phyloP scores from a whole-genome alignment of 176 grass and related monocot genomes.

The Canna indica region DNA sequence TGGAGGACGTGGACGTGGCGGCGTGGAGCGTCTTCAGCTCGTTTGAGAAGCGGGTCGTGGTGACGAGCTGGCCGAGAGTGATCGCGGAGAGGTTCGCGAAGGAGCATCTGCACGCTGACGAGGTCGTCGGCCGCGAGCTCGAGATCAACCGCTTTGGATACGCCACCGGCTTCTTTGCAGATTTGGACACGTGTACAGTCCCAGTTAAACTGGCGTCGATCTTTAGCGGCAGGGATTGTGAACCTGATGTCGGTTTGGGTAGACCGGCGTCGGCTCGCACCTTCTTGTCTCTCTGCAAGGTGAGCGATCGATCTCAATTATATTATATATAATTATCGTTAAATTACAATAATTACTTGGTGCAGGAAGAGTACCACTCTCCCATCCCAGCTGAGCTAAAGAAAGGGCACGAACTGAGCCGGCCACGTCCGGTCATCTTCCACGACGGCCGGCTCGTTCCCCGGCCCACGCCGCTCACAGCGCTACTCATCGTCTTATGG shows the following conservation, averaged over 20 bases:
- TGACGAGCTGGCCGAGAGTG: conserved; percentile 50
- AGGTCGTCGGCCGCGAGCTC: conserved; percentile 54
- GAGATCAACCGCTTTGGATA: conserved; percentile 37
- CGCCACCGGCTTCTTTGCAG: conserved; percentile 26
- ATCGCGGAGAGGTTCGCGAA: conserved; percentile 66
- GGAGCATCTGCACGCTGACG: conserved; percentile 75
- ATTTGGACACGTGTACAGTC: background rate
- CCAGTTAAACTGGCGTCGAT: conserved; percentile 17
- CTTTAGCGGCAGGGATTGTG: conserved; percentile 20
- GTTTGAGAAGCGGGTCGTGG: conserved; percentile 37
- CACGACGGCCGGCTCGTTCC: conserved; percentile 70
- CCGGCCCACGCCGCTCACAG: conserved; percentile 59
- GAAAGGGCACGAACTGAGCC: conserved; percentile 2
- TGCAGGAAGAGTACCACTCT: conserved; percentile 43
- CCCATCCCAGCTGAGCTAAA: conserved; percentile 28
- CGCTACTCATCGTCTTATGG: conserved; percentile 70
- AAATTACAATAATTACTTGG: background rate
- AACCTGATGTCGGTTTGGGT: conserved; percentile 42
- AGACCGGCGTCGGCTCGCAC: conserved; percentile 14
- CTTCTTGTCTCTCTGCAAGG: conserved; percentile 59
- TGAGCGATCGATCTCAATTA: conserved; percentile 9
- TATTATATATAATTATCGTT: background rate
- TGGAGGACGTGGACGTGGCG: conserved; percentile 61
- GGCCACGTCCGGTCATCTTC: conserved; percentile 69
- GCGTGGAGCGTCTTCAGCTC: conserved; percentile 48